phyloP scores from a whole-genome alignment of 192 early-diverging fungal species.

The Coemansia sp. region DNA sequence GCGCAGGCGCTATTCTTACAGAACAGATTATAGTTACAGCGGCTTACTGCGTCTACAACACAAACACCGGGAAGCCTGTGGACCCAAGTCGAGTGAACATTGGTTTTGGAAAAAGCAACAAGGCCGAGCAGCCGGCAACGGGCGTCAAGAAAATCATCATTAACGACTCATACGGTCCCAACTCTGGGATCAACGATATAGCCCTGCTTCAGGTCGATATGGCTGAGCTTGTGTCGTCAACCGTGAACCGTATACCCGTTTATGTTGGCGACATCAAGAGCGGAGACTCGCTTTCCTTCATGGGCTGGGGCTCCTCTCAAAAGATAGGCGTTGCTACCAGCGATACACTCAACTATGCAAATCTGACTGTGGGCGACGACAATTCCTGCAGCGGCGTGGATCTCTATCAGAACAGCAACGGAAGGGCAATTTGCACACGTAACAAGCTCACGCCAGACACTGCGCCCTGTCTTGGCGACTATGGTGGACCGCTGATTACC shows the following conservation, averaged over 20 bases:
- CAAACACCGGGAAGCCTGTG: conserved; percentile 15
- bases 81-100: conserved; percentile 25
- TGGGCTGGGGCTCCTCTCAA: conserved; percentile 42
- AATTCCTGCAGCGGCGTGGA: conserved; percentile 21
- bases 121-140: conserved; percentile 24
- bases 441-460: conserved; percentile 30
- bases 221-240: conserved; percentile 12
- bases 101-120: conserved; percentile 35
- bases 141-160: conserved; percentile 28
- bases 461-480: conserved; percentile 42
- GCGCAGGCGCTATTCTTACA: conserved; percentile 45
- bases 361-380: conserved; percentile 38
- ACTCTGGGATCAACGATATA: conserved; percentile 36
- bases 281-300: conserved; percentile 29
- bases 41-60: conserved; percentile 36
- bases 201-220: conserved; percentile 40
- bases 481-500: conserved; percentile 34
- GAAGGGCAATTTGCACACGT: conserved; percentile 36
- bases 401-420: conserved; percentile 38
- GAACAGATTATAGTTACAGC: conserved; percentile 43
- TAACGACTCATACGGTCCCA: conserved; percentile 19
- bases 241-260: conserved; percentile 33
- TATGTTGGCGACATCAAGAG: conserved; percentile 28
- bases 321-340: conserved; percentile 27
- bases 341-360: conserved; percentile 30